Evolutionary conservation across 495 filamentous ascomycete genomes (phyloP), one percentile per base, ranked within the genome.

Genomic region (Gamarada debralockiae): DNA sequence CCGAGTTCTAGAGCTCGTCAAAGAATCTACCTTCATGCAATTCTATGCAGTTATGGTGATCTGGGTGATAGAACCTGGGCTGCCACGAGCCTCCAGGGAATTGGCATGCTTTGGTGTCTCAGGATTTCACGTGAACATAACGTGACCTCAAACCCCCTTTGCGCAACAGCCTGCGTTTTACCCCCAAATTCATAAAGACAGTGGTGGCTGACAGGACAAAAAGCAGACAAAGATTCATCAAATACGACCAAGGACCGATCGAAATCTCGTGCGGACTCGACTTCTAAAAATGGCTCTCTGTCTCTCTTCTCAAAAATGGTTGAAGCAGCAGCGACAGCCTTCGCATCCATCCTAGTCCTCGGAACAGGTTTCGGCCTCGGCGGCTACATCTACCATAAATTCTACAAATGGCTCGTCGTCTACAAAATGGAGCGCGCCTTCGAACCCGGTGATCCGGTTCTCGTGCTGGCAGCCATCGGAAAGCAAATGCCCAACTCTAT

Each of bases 341-440:
- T 89, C 18, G 88, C 90, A n/a, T 93, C 88, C 20, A 85, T 97
- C 40, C 62, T 82, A 2, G 81, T 97, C 15, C 72, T 97, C 25
- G 92, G 87, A 67, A 81, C 76, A 15, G 84, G 69, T 18, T 75
- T 75, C 53, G 88, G 80, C 38, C 65, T 84, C 5, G 89, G 91
- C 17, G 92, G 90, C 36, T 98, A 90, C 64, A 76, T 73, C 45
- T 96, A 96, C 67, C 91, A 95, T 60, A 77, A 71, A 62, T 89
- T 86, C 62, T 98, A 98, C 77, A 98, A 98, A 73, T 77, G 85
- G 64, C 65, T 92, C 38, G 86, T 97, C 21, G 70, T 96, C 9
- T 68, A 85, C 50, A 98, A 98, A 68, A 96, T 97, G 71, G 82
- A 90, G 57, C 85, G 90, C 61, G 93, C 93, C n/a, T 97, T 98